Percentiles rank a stretch among this genome's conserved stretches.
Evolutionary conservation across 305 asterid genomes (phyloP).

Genomic region (Stenogyne calaminthoides): DNA sequence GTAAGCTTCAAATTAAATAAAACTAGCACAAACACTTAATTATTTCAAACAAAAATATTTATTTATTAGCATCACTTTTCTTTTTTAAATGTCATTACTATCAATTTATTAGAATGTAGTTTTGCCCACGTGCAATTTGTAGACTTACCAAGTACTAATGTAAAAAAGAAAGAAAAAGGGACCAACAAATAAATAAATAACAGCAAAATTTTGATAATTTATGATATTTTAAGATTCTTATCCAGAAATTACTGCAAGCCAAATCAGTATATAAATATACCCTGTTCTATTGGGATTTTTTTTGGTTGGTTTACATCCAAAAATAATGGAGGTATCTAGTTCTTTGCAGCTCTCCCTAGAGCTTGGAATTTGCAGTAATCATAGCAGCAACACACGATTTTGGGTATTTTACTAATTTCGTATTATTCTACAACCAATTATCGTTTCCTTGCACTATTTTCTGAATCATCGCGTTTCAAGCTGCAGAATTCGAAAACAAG

Average conservation of each 20-base stretch:
- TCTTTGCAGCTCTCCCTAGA: constrained; percentile 63
- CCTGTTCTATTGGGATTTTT: not conserved
- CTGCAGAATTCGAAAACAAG: constrained; percentile 53
- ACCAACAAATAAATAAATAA: too few species aligned
- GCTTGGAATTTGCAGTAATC: constrained; percentile 59
- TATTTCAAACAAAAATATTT: too few species aligned
- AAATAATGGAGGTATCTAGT: constrained; percentile 54
- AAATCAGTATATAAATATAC: not conserved
- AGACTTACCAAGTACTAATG: too few species aligned
- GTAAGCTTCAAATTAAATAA: too few species aligned
- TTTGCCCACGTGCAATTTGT: too few species aligned
- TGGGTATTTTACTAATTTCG: constrained; percentile 32
- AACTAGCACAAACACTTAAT: too few species aligned
- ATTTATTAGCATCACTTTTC: too few species aligned
- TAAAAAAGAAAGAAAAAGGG: too few species aligned
- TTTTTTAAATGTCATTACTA: too few species aligned
- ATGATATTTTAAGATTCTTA: not conserved
- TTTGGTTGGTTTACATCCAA: constrained; percentile 27
- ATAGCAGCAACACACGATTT: constrained; percentile 35
- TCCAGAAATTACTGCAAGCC: not conserved
- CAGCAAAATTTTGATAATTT: not conserved
- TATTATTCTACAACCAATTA: not conserved
- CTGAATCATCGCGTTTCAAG: constrained; percentile 22
- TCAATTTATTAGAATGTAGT: too few species aligned
- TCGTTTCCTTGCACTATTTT: not conserved